These are phyloP conservation scores for Rhizopogon rudus DNA, from an alignment of 768 basidiomycete genomes.

Conservation along the genomic window DNA sequence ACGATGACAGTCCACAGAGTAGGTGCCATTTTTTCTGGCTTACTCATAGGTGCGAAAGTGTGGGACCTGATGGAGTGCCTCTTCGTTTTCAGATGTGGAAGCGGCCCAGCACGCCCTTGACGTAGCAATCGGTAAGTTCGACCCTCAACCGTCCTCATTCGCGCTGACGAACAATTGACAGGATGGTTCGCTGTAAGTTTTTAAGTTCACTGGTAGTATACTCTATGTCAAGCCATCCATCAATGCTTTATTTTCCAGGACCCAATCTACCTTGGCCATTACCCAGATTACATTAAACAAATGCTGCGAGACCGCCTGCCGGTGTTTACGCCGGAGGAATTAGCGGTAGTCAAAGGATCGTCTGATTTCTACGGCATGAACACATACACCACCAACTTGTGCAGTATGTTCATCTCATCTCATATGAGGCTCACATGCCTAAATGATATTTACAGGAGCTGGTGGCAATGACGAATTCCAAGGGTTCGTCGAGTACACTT, in stretches of 20 bases:
- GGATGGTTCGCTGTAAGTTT: slow-evolving; percentile 55
- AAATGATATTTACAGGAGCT: slow-evolving; percentile 34
- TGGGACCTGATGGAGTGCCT: not conserved
- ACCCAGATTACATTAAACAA: slow-evolving; percentile 54
- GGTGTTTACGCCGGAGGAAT: slow-evolving; percentile 51
- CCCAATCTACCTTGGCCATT: slow-evolving; percentile 68
- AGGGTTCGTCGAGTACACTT: slow-evolving; percentile 54
- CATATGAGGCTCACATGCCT: not conserved
- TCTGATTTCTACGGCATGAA: slow-evolving; percentile 74
- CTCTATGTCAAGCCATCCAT: not conserved
- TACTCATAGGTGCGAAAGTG: not conserved
- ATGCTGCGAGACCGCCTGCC: slow-evolving; percentile 57
- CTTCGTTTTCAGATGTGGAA: slow-evolving; percentile 43
- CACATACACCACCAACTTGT: slow-evolving; percentile 64
- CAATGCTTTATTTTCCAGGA: slow-evolving; percentile 30
- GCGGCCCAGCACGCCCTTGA: slow-evolving; percentile 72
- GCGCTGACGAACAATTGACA: slow-evolving; percentile 21
- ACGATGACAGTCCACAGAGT: slow-evolving; percentile 66
- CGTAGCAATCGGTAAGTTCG: slow-evolving; percentile 57
- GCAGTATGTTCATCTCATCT: slow-evolving; percentile 33
- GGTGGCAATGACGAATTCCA: slow-evolving; percentile 64
- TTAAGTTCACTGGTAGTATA: not conserved
- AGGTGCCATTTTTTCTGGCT: slow-evolving; percentile 16
- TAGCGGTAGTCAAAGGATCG: slow-evolving; percentile 53
- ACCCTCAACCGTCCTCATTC: slow-evolving; percentile 17